phyloP scores from a whole-genome alignment of 176 grass and related monocot genomes.

The Carex kokanica region DNA sequence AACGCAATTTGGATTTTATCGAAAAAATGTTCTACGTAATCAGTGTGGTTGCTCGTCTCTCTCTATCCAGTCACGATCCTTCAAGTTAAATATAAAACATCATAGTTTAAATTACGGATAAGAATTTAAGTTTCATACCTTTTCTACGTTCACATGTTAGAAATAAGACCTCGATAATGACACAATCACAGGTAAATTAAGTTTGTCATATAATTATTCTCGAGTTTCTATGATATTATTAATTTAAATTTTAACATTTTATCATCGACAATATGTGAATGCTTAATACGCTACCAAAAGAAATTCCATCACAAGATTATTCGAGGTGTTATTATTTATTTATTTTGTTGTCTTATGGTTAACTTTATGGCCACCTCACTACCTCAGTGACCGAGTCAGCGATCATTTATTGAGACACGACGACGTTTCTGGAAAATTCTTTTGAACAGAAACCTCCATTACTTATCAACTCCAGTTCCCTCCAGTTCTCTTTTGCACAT shows the following conservation, averaged over 20 bases:
- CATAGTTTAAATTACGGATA: background rate
- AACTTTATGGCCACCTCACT: conserved; percentile 4
- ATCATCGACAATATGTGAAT: background rate
- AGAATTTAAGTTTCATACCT: too few species aligned
- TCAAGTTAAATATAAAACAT: background rate
- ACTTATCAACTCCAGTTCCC: background rate
- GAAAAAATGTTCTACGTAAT: background rate
- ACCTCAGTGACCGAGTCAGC: background rate
- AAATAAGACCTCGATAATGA: background rate
- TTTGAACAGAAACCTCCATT: background rate
- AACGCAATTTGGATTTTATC: conserved; percentile 2
- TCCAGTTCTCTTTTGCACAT: background rate
- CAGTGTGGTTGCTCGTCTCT: background rate
- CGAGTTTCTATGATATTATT: background rate
- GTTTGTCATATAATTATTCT: background rate
- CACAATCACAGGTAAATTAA: too few species aligned
- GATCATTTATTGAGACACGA: background rate
- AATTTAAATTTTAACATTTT: background rate
- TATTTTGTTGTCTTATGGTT: background rate
- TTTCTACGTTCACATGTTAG: too few species aligned
- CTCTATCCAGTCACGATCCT: background rate
- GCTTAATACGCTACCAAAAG: background rate
- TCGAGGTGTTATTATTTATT: background rate
- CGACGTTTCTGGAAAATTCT: conserved; percentile 5
- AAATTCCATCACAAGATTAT: background rate